A percentile compares a stretch with the other conserved stretches of the same genome.
phyloP scores from a whole-genome alignment of 2,329 filamentous ascomycete species.

The Neobulgaria alba region DNA sequence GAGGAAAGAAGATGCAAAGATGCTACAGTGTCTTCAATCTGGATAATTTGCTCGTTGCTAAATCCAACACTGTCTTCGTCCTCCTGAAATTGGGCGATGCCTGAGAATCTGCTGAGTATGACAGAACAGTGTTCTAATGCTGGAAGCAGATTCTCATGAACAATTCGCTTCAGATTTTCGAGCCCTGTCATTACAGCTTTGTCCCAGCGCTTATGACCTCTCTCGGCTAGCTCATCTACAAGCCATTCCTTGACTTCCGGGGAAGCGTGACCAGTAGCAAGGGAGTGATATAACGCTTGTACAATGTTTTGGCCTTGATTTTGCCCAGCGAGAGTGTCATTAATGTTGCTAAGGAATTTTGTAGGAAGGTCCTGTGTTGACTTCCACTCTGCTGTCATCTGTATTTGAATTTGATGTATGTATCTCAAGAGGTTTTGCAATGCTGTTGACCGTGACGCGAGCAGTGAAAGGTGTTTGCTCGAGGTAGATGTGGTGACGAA shows the following conservation, averaged over 20 bases:
- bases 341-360: constrained; percentile 69
- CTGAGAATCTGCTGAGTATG: constrained; percentile 72
- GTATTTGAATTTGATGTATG: constrained; percentile 67
- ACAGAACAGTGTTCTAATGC: constrained; percentile 76
- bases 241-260: constrained; percentile 78
- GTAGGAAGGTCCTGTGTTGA: constrained; percentile 70
- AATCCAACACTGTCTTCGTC: constrained; percentile 58
- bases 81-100: constrained; percentile 74
- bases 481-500: constrained; percentile 66
- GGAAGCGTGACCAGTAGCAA: constrained; percentile 74
- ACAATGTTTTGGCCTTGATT: constrained; percentile 58
- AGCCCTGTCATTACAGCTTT: constrained; percentile 74
- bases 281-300: constrained; percentile 73
- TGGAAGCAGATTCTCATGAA: constrained; percentile 83
- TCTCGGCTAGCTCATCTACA: constrained; percentile 70
- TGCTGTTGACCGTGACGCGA: constrained; percentile 80
- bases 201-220: constrained; percentile 91
- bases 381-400: constrained; percentile 76
- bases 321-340: constrained; percentile 65
- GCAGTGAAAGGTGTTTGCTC: constrained; percentile 71
- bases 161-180: constrained; percentile 64
- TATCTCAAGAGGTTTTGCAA: constrained; percentile 83
- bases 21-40: constrained; percentile 61
- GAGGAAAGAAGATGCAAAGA: constrained; percentile 70
- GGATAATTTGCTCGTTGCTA: constrained; percentile 51